Conservation (phyloP, 148 eudicot genomes). For the Agrostemma githago region DNA sequence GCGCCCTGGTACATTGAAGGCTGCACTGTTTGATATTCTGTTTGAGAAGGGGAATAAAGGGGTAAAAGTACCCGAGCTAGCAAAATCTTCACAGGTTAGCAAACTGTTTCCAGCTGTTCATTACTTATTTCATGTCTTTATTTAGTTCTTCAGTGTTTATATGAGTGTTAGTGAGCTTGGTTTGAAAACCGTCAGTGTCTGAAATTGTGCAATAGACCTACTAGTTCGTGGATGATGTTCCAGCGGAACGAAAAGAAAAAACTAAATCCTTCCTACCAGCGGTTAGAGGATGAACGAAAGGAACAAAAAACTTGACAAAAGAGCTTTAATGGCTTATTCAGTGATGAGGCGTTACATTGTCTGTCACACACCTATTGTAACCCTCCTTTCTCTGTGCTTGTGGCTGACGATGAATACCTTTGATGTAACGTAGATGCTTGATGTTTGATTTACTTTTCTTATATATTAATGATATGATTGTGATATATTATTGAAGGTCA, state of each 20-base stretch:
- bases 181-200: neutral
- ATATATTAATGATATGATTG: slow-evolving; percentile 9
- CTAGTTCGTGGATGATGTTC: neutral
- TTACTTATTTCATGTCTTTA: neutral
- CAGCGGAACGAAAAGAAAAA: neutral
- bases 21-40: slow-evolving; percentile 66
- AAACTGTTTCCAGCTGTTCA: neutral
- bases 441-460: neutral
- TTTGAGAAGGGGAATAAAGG: slow-evolving; percentile 65
- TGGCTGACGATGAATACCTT: neutral
- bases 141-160: neutral
- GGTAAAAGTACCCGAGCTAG: slow-evolving; percentile 55
- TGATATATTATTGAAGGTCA: slow-evolving; percentile 46
- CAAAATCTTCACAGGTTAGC: slow-evolving; percentile 55
- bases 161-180: neutral
- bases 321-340: neutral
- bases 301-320: neutral
- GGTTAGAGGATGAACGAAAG: neutral
- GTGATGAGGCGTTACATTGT: neutral
- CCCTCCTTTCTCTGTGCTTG: neutral
- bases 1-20: slow-evolving; percentile 74
- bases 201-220: neutral
- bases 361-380: neutral
- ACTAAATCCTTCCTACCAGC: neutral
- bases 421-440: neutral